These are phyloP conservation scores for Saposhnikovia divaricata DNA, from an alignment of 129 eudicot genomes.

Conservation along the genomic window DNA sequence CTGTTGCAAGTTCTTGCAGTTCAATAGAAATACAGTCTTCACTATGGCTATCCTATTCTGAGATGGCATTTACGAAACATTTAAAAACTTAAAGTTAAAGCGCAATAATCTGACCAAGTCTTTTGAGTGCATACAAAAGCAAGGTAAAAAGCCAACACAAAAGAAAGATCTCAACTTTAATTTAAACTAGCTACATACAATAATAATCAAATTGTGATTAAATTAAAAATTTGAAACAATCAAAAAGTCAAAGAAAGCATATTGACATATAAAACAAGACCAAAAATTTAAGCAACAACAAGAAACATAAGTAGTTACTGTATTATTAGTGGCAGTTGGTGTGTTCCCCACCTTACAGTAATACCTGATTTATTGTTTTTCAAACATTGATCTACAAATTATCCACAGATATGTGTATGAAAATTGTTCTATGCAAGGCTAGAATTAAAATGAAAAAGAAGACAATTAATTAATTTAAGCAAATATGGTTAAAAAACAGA, in stretches of 20 bases:
- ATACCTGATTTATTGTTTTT: not conserved
- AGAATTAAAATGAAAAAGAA: not conserved
- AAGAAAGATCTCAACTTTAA: not conserved
- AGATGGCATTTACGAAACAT: not conserved
- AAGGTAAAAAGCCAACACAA: not conserved
- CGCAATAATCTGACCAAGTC: not conserved
- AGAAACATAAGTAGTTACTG: not conserved
- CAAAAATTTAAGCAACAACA: not conserved
- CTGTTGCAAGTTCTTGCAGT: not conserved
- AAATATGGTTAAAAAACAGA: not conserved
- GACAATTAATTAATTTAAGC: not conserved
- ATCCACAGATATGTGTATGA: not conserved
- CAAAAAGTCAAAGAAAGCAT: conserved; percentile 8
- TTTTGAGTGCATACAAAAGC: not conserved
- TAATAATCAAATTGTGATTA: not conserved
- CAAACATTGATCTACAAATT: not conserved
- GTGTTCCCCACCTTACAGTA: not conserved
- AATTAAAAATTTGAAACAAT: not conserved
- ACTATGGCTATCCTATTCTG: not conserved
- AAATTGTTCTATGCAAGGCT: not conserved
- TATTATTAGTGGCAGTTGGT: not conserved
- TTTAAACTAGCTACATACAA: not conserved
- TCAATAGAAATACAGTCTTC: not conserved
- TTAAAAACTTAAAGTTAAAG: not conserved
- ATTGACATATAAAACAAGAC: not conserved